Base-by-base conservation (phyloP, 2,329 filamentous ascomycete species). In the Emericellopsis atlantica region DNA sequence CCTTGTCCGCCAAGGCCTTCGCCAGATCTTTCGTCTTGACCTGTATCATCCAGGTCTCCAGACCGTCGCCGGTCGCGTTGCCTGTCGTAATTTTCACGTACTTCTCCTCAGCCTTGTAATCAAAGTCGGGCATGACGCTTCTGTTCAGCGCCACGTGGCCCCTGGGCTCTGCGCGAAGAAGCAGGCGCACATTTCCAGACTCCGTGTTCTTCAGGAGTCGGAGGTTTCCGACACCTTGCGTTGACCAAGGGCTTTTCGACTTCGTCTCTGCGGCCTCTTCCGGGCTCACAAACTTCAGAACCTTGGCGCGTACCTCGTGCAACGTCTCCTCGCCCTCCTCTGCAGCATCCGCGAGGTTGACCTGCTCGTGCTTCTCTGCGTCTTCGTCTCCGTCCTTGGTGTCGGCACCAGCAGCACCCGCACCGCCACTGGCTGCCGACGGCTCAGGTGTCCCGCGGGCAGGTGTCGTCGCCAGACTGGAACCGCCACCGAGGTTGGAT, bases 91-190 rank as follows among this genome's bases (percentile, higher is more conserved):
- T 49, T 54, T 73, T 77, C 44, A 82, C 63, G 44, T 74, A 78
- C 59, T 80, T 83, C 10, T 66, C 65, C 23, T 71, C 68, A 6
- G 69, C 63, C 51, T 73, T 74, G 63, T 88, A 89, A 5, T 67
- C 66, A 40, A 79, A 60, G n/a, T 70, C 64, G 2, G 75, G 64
- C 29, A 85, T 59, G 38, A 89, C 58, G 16, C 67, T 59, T 49
- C 80, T 75, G 61, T 93, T 93, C 51, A 93, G 64, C 4, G 82
- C 72, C 37, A 90, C 67, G 32, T 81, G 74, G 14, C 86, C 86
- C 46, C 79, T 73, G 0, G 84, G 84, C 47, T 88, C 82, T n/a
- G 76, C 76, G 39, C 86, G 77, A 46, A 89, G 62, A 16, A 93
- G 62, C 36, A 92, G 64, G 33, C 86, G 76, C 4, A 79, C 72